Conservation (phyloP, 371 early-diverging fungal species). For the Massospora cicadina region DNA sequence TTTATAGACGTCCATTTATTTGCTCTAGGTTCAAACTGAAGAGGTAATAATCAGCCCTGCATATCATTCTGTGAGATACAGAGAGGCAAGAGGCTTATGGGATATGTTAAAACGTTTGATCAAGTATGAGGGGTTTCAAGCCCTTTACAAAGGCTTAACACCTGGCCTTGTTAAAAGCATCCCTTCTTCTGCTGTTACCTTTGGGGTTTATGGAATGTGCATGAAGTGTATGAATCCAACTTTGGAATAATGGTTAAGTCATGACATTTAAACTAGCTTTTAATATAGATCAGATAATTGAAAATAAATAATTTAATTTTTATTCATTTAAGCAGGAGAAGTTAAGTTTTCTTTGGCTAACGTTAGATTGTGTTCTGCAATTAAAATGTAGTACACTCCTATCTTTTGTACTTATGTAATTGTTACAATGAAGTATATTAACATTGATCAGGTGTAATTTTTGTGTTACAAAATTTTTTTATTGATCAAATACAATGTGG, state of each 20-base stretch:
- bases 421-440: too few species aligned
- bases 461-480: too few species aligned
- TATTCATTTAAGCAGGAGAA: too few species aligned
- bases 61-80: conserved; percentile 33
- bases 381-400: too few species aligned
- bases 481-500: too few species aligned
- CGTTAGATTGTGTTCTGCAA: too few species aligned
- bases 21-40: conserved; percentile 12
- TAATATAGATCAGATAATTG: too few species aligned
- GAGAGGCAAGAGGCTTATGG: conserved; percentile 39
- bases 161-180: conserved; percentile 77
- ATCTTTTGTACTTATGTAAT: too few species aligned
- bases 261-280: too few species aligned
- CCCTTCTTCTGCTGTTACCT: conserved; percentile 69
- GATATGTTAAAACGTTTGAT: conserved; percentile 37
- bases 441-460: too few species aligned
- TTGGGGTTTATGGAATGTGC: conserved; percentile 52
- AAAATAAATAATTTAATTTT: too few species aligned
- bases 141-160: conserved; percentile 69
- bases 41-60: background rate
- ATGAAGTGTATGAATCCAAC: conserved; percentile 18
- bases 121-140: conserved; percentile 51
- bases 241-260: background rate
- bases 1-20: conserved; percentile 13
- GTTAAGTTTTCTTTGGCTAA: too few species aligned